phyloP scores from a whole-genome alignment of 1,139 yeast species.

The Petasospora fabianii region DNA sequence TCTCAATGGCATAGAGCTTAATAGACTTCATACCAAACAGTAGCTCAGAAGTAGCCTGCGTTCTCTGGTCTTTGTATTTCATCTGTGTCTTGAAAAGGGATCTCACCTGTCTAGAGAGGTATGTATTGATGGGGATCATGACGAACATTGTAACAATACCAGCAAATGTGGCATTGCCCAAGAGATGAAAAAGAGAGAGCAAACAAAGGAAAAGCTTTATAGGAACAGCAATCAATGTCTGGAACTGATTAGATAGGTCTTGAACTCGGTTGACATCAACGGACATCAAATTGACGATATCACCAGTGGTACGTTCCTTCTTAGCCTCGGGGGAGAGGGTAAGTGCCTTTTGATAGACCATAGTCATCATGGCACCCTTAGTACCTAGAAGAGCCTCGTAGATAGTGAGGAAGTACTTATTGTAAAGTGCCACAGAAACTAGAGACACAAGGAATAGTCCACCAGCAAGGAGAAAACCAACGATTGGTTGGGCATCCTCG shows the following conservation, averaged over 20 bases:
- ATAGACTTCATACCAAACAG: constrained; percentile 62
- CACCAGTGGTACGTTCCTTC: constrained; percentile 48
- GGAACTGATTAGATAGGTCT: constrained; percentile 48
- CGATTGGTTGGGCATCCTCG: constrained; percentile 39
- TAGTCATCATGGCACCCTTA: constrained; percentile 47
- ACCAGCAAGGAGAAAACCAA: constrained; percentile 49
- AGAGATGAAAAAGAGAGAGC: constrained; percentile 49
- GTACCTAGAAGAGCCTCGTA: constrained; percentile 50
- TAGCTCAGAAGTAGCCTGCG: constrained; percentile 55
- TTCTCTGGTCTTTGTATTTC: constrained; percentile 62
- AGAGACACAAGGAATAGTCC: constrained; percentile 48
- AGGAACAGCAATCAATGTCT: constrained; percentile 57
- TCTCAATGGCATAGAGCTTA: constrained; percentile 74
- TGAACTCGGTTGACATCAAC: constrained; percentile 58
- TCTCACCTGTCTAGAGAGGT: constrained; percentile 46
- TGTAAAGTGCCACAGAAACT: constrained; percentile 43
- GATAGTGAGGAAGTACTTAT: constrained; percentile 49
- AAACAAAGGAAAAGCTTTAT: constrained; percentile 52
- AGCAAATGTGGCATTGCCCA: constrained; percentile 61
- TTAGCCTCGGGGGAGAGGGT: constrained; percentile 45
- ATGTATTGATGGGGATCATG: constrained; percentile 56
- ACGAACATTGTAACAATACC: constrained; percentile 53
- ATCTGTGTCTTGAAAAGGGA: constrained; percentile 55
- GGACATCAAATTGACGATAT: constrained; percentile 54
- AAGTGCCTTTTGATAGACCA: constrained; percentile 50